Evolutionary conservation across 2,329 filamentous ascomycete species (phyloP), one percentile per base, ranked within the genome.

Genomic region (Xylariaceae sp.): DNA sequence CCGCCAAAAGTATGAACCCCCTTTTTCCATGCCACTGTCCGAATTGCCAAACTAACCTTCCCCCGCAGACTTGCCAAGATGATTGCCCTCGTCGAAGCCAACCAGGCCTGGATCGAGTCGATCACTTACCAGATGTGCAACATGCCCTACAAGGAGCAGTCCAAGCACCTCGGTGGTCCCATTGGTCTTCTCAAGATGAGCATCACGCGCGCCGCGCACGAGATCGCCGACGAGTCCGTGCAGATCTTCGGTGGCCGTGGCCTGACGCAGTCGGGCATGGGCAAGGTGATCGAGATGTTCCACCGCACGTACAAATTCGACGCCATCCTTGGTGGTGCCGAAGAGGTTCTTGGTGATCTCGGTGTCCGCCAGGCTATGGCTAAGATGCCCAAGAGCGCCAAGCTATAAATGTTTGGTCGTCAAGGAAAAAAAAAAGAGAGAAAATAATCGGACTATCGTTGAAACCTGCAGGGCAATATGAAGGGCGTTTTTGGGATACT

Each of bases 41-140:
- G 23, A 30, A 5, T 4, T 23, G 50, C 3, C 23, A 17, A 50
- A 39, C 42, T 39, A 39, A 57, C 51, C 13, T 52, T 39, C 51
- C 35, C 7, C 13, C n/a, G 51, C 59, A 87, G 83, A 66, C 84
- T 95, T 59, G 90, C 90, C 62, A 90, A 89, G 72, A 94, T 95
- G 89, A 94, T 95, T 66, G 84, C 88, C 3, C 84, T 89, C 53
- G 83, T 86, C 66, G 90, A 96, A 74, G 81, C 88, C n/a, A 88
- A 89, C 75, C 90, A 95, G 74, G 83, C 90, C 17, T 95, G 89
- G 89, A 82, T 94, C 53, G 90, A 95, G 74, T 85, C 83, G 48
- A 86, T 94, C 70, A 91, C 90, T 17, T 90, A 91, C 77, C 90
- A 95, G 72, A 95, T 95, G 90, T 88, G 83, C 77, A 80, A 90